Conservation (phyloP, 805 yeast species). For the Saturnispora silvae region DNA sequence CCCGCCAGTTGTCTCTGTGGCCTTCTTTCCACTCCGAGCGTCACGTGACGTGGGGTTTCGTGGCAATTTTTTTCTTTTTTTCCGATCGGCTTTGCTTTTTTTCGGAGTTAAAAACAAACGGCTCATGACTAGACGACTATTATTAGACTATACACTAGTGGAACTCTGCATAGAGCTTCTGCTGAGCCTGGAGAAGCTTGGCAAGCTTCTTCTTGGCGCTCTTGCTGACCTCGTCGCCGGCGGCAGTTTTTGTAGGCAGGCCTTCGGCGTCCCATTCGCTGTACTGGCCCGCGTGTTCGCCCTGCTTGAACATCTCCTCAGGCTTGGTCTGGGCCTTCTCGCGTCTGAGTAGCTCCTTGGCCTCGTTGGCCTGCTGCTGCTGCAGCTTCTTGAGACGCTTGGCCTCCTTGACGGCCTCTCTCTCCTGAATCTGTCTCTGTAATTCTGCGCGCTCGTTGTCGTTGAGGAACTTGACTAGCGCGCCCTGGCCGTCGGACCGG, state of each 20-base stretch:
- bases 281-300: slow-evolving; percentile 31
- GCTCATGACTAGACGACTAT: not conserved
- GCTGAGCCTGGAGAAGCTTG: slow-evolving; percentile 72
- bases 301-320: slow-evolving; percentile 56
- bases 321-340: slow-evolving; percentile 67
- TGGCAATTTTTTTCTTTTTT: too few relatives aligned
- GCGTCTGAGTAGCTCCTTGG: slow-evolving; percentile 50
- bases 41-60: too few relatives aligned
- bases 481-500: slow-evolving; percentile 64
- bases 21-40: too few relatives aligned
- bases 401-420: slow-evolving; percentile 34
- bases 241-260: slow-evolving; percentile 61
- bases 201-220: slow-evolving; percentile 73
- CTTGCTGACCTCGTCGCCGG: slow-evolving; percentile 79
- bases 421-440: slow-evolving; percentile 48
- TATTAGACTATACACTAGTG: slow-evolving; percentile 13
- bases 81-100: too few relatives aligned
- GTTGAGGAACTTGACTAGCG: slow-evolving; percentile 73
- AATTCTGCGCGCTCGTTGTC: slow-evolving; percentile 59
- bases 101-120: not conserved
- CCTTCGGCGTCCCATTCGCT: slow-evolving; percentile 81
- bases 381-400: slow-evolving; percentile 38
- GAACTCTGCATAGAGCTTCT: slow-evolving; percentile 69
- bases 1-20: too few relatives aligned
- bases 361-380: slow-evolving; percentile 49